Evolutionary conservation across 495 filamentous ascomycete species (phyloP).

Genomic region (Xylaria castorea): DNA sequence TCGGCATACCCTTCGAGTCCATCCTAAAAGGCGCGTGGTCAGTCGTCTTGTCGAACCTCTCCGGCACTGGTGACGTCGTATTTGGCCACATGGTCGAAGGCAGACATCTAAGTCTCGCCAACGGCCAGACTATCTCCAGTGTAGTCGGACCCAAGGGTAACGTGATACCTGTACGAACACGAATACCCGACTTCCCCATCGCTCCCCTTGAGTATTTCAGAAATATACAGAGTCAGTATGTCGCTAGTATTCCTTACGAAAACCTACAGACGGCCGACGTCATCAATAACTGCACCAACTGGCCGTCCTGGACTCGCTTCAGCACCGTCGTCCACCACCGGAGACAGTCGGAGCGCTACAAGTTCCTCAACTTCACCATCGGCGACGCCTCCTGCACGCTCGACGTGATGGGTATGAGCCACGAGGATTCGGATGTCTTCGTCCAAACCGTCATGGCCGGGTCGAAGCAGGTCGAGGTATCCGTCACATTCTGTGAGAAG

Average conservation of each 20-base stretch:
- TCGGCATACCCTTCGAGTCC: conserved; percentile 46
- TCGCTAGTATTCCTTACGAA: conserved; percentile 50
- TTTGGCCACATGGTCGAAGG: conserved; percentile 55
- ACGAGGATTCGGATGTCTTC: conserved; percentile 51
- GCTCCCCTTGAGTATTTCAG: conserved; percentile 51
- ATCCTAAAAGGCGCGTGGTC: conserved; percentile 57
- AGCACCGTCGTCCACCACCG: conserved; percentile 53
- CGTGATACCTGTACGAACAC: conserved; percentile 51
- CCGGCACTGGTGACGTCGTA: conserved; percentile 50
- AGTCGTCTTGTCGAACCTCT: conserved; percentile 46
- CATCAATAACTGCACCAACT: conserved; percentile 54
- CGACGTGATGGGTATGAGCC: conserved; percentile 45
- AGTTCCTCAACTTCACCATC: conserved; percentile 46
- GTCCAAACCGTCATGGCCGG: conserved; percentile 46
- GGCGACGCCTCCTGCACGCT: conserved; percentile 49
- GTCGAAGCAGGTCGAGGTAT: conserved; percentile 42
- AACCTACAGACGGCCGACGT: conserved; percentile 51
- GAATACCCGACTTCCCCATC: conserved; percentile 48
- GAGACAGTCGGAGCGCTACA: conserved; percentile 35
- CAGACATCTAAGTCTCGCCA: conserved; percentile 41
- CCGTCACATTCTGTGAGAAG: conserved; percentile 51
- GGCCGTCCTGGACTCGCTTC: conserved; percentile 58
- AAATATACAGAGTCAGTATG: conserved; percentile 49
- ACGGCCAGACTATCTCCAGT: conserved; percentile 45
- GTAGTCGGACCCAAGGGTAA: conserved; percentile 55